Evolutionary conservation across 2,329 filamentous ascomycete species (phyloP).

Genomic region (Aspergillus ochraceoroseus): DNA sequence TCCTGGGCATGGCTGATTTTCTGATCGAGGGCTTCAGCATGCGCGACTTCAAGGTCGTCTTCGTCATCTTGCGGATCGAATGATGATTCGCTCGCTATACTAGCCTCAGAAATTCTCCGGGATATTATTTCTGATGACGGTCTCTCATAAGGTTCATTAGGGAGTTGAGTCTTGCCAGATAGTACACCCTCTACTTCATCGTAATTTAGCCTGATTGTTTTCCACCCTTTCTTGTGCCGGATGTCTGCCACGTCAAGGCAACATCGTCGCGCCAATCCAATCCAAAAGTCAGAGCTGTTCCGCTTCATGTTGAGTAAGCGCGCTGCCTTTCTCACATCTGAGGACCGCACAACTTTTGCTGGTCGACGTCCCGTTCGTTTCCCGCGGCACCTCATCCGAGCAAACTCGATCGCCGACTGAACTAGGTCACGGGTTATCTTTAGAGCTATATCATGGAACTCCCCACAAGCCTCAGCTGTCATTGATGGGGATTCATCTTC

Average conservation of each 20-base stretch:
- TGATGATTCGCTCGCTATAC: background rate
- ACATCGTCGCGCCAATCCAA: conserved; percentile 49
- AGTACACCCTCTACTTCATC: conserved; percentile 44
- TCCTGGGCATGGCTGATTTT: conserved; percentile 46
- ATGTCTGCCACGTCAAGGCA: conserved; percentile 48
- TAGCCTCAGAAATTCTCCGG: background rate
- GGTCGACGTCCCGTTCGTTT: conserved; percentile 32
- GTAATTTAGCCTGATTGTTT: conserved; percentile 32
- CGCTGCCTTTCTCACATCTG: conserved; percentile 54
- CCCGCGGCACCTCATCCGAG: conserved; percentile 61
- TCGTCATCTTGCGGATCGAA: conserved; percentile 9
- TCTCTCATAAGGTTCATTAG: conserved; percentile 11
- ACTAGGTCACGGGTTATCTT: conserved; percentile 67
- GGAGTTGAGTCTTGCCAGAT: conserved; percentile 13
- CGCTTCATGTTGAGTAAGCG: conserved; percentile 50
- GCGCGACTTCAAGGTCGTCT: conserved; percentile 38
- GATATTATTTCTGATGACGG: conserved; percentile 7
- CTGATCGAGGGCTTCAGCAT: conserved; percentile 48
- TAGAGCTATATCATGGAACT: conserved; percentile 65
- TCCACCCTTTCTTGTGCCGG: conserved; percentile 30
- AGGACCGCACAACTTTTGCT: conserved; percentile 36
- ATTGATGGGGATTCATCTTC: conserved; percentile 59
- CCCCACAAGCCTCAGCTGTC: conserved; percentile 67
- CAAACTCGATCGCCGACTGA: conserved; percentile 64
- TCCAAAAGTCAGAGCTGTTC: conserved; percentile 50